Percentiles rank a stretch among this genome's conserved stretches.
Evolutionary conservation across 208 protist genomes (phyloP).

Genomic region (Trypanosoma rangeli): DNA sequence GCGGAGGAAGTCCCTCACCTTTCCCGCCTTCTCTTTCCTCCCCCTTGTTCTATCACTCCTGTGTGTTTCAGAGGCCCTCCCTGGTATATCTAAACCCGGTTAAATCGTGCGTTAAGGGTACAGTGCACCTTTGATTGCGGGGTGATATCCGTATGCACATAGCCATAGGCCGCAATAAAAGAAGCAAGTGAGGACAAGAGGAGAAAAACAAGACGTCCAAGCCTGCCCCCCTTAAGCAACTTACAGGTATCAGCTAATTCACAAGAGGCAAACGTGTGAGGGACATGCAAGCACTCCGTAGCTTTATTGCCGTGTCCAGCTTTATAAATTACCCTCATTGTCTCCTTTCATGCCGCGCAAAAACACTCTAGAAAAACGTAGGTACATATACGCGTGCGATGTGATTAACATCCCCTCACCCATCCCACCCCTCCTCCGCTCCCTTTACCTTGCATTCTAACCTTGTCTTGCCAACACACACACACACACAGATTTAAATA

Average conservation of each 20-base stretch:
- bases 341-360: too few species aligned
- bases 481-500: too few species aligned
- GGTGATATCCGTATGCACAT: background rate
- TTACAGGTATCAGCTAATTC: constrained; percentile 61
- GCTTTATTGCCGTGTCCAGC: background rate
- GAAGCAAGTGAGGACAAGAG: constrained; percentile 14
- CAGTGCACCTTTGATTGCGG: background rate
- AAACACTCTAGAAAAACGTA: too few species aligned
- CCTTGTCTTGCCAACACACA: too few species aligned
- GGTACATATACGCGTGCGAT: too few species aligned
- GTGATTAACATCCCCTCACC: too few species aligned
- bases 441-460: too few species aligned
- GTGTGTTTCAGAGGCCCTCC: background rate
- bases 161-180: background rate
- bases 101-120: background rate
- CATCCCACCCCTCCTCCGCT: too few species aligned
- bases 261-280: background rate
- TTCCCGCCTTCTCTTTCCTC: background rate
- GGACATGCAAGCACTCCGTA: background rate
- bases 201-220: constrained; percentile 18
- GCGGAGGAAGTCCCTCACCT: background rate
- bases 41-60: background rate
- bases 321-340: too few species aligned
- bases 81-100: background rate
- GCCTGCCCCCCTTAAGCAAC: constrained; percentile 20